Base-by-base conservation (phyloP, 1,139 yeast species). In the Yamadazyma mexicana region DNA sequence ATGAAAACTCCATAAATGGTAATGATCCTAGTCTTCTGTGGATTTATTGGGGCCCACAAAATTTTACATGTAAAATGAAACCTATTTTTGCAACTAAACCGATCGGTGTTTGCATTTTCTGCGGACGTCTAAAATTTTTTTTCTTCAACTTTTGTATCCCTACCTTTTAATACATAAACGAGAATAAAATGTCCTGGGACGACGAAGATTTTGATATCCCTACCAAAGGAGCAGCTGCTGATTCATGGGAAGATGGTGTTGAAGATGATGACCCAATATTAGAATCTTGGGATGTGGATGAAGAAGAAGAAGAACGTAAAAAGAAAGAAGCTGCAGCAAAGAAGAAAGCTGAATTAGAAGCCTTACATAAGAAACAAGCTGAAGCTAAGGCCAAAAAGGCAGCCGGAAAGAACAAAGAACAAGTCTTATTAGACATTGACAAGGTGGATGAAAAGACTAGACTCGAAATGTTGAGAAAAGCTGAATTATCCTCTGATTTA, bases 201-300 rank as follows among this genome's bases (percentile, higher is more conserved):
- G 95, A 86, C 78, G 96, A 88, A 64, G 95, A 87, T 56, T 86
- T 88, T 58, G 92, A 84, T 45, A 81, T 83, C 46, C 82, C 89
- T 37, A 66, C 81, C 40, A 59, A 69, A 17, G 52, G 60, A 31
- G 33, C 42, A 17, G 46, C 40, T 24, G 61, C 61, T 30, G 77
- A 77, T 31, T 83, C 81, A 38, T 81, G 88, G 58, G 92, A 94
- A 82, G 96, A 88, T 51, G 95, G 86, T 55, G 94, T 81, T 48
- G 87, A 78, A 34, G 88, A 75, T 38, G 83, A 80, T 47, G 89
- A 86, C 44, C 83, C 83, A 35, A 73, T 87, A 17, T 69, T 87
- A 45, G 66, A 69, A 39, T 86, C 95, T 3, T 91, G 98, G 97
- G 98, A 91, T 54, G 77, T 70, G 28, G 83, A 77, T 47, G 89